Evolutionary conservation across 495 filamentous ascomycete genomes (phyloP), one percentile per base, ranked within the genome.

Genomic region (Glonium stellatum): DNA sequence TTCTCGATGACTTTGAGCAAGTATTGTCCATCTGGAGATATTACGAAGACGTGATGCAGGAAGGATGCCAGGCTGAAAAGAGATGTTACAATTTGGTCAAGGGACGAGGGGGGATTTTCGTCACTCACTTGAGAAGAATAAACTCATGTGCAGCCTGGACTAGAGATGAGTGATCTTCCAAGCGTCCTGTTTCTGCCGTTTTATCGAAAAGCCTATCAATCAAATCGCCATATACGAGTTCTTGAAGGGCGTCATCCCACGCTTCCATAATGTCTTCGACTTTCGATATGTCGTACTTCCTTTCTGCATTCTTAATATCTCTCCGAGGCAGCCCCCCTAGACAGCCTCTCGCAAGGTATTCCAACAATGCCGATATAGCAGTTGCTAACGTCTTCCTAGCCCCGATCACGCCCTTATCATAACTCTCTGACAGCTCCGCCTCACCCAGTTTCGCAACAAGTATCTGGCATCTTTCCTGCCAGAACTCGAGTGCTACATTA

Each of bases 321-420:
- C 68, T 63, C 59, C 69, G 70, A 1, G 75, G 68, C 47, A 79
- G 70, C 1, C 84, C 76, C 6, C 76, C 82, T 13, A 87, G 66
- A 8, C 77, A 67, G 1, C 82, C 85, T 55, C 84, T 71, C 5
- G 80, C 80, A 0, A 83, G 73, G 52, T 77, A 76, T 65, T 87
- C 85, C 57, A 86, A 75, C 55, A 88, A 66, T 3, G 77, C 78
- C 19, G 81, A 81, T 15, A 80, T 77, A 11, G 82, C 85, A 27
- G 85, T 85, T 6, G 84, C 81, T 25, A 88, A 73, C 10, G 83
- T 82, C 68, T 85, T 87, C 50, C 84, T 76, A 59, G 79, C 78
- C 12, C 85, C 84, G 36, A 88, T 64, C 6, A 77, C 73, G 5
- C 83, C 84, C 67, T 86, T 86, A 66, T 88, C 85, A 64, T 86